Evolutionary conservation across 2,329 filamentous ascomycete genomes (phyloP).

Genomic region (Aspergillus bombycis): DNA sequence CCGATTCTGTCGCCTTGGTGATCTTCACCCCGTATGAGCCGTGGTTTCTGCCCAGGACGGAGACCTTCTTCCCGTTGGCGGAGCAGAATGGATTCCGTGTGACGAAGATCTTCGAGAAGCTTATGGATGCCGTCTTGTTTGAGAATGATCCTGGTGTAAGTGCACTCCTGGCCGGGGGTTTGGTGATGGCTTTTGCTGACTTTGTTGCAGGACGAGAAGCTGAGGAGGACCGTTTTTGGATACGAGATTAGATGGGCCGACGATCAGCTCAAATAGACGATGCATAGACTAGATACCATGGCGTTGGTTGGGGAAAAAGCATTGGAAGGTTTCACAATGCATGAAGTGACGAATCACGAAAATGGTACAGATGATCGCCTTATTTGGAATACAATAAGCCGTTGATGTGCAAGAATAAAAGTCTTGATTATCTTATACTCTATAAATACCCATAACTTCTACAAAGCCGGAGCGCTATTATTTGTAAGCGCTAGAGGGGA

Average conservation of each 20-base stretch:
- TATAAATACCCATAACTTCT: neutral
- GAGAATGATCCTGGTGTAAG: constrained; percentile 78
- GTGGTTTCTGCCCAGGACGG: constrained; percentile 82
- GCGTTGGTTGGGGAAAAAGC: neutral
- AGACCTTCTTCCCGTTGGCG: constrained; percentile 82
- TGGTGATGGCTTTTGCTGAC: constrained; percentile 17
- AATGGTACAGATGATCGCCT: neutral
- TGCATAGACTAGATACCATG: neutral
- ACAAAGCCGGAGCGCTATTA: neutral
- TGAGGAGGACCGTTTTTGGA: constrained; percentile 81
- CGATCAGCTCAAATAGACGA: constrained; percentile 30
- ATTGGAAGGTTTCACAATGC: neutral
- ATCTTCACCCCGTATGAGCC: constrained; percentile 95
- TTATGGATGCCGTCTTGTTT: constrained; percentile 86
- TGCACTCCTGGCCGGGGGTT: constrained; percentile 10
- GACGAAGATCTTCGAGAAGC: constrained; percentile 77
- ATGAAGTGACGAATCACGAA: neutral
- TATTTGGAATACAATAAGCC: neutral
- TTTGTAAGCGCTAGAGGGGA: neutral
- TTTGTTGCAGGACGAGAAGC: constrained; percentile 64
- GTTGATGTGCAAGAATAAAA: neutral
- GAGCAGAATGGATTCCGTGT: constrained; percentile 72
- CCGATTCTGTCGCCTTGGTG: constrained; percentile 70
- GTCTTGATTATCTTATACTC: neutral
- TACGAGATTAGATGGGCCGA: constrained; percentile 70